Conservation (phyloP, 2,329 filamentous ascomycete species). For the Xylariaceae sp. region DNA sequence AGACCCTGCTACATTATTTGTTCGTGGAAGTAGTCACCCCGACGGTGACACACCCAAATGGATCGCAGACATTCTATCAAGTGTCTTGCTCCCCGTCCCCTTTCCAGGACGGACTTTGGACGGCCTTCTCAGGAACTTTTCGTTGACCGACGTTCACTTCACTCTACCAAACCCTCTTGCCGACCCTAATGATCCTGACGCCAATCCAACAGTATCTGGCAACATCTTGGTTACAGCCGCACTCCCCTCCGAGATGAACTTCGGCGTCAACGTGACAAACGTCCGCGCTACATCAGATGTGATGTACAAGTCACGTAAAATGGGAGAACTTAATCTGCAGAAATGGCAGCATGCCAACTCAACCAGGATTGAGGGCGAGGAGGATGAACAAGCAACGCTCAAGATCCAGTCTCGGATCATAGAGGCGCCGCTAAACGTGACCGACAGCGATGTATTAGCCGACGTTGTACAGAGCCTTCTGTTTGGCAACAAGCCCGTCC, state of each 20-base stretch:
- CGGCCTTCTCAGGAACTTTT: constrained; percentile 84
- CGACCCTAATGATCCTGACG: constrained; percentile 71
- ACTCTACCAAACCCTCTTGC: constrained; percentile 79
- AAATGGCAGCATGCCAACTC: constrained; percentile 88
- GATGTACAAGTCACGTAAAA: constrained; percentile 73
- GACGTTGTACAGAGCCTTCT: constrained; percentile 80
- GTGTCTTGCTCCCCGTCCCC: constrained; percentile 80
- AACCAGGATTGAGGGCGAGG: constrained; percentile 62
- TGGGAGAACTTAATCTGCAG: constrained; percentile 77
- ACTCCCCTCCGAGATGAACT: constrained; percentile 84
- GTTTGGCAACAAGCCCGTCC: constrained; percentile 71
- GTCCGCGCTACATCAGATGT: constrained; percentile 80
- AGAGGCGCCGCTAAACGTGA: constrained; percentile 80
- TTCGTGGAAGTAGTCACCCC: constrained; percentile 74
- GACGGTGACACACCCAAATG: constrained; percentile 74
- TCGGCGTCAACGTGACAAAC: constrained; percentile 75
- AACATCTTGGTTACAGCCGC: constrained; percentile 77
- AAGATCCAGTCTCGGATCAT: constrained; percentile 76
- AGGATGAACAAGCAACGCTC: constrained; percentile 63
- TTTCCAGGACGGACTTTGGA: constrained; percentile 83
- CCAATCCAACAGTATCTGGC: constrained; percentile 80
- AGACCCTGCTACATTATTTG: constrained; percentile 75
- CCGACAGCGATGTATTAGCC: constrained; percentile 76
- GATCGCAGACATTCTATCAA: constrained; percentile 78
- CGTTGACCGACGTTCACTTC: constrained; percentile 83